phyloP scores from a whole-genome alignment of 1,284 basidiomycete genomes.

The Papiliotrema nemorosa region DNA sequence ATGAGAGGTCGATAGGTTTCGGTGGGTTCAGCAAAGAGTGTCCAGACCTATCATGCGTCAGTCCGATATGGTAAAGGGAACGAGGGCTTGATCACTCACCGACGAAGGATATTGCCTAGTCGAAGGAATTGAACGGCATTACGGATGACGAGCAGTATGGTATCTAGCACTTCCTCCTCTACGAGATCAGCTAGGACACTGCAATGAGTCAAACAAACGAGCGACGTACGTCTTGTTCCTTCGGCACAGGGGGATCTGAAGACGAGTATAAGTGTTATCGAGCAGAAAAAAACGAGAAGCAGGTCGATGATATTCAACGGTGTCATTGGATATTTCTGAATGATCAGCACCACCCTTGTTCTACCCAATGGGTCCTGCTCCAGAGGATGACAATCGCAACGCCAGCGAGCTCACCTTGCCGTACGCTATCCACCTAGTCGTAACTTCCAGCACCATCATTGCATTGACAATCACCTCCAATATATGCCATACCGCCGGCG shows the following conservation, averaged over 20 bases:
- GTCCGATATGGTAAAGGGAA: neutral
- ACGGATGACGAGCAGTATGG: conserved; percentile 77
- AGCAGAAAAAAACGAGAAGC: conserved; percentile 77
- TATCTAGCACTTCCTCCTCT: conserved; percentile 88
- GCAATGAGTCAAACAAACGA: neutral
- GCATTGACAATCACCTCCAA: conserved; percentile 86
- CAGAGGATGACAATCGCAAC: neutral
- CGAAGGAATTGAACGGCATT: conserved; percentile 89
- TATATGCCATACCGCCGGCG: conserved; percentile 68
- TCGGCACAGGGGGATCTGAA: conserved; percentile 57
- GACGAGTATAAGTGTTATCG: conserved; percentile 77
- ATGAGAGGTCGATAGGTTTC: conserved; percentile 80
- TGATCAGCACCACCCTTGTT: neutral
- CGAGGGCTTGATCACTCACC: conserved; percentile 57
- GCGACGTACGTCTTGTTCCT: conserved; percentile 37
- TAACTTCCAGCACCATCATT: conserved; percentile 88
- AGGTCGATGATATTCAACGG: conserved; percentile 85
- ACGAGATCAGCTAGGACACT: conserved; percentile 28
- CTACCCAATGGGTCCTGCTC: neutral
- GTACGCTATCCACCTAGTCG: conserved; percentile 81
- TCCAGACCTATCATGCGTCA: conserved; percentile 83
- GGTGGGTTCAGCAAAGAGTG: conserved; percentile 89
- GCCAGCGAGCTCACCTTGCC: conserved; percentile 63
- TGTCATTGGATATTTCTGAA: conserved; percentile 92
- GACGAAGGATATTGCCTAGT: conserved; percentile 81